phyloP scores from a whole-genome alignment of 805 yeast species.

The Maudiozyma turicensis region DNA sequence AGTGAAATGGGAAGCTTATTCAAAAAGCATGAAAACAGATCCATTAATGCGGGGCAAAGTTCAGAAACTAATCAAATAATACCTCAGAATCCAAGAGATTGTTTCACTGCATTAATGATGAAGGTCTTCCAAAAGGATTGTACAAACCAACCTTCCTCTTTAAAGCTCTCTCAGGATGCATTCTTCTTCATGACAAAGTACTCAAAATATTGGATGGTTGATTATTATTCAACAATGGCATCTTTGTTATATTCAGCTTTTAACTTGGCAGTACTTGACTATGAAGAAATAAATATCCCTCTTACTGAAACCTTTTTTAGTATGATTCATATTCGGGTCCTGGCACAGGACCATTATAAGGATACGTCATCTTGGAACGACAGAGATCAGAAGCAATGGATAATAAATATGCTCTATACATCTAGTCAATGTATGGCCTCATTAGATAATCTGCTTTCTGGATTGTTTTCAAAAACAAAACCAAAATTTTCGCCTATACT shows the following conservation, averaged over 20 bases:
- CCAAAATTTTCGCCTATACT: conserved; percentile 53
- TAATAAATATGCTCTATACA: conserved; percentile 34
- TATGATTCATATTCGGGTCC: conserved; percentile 18
- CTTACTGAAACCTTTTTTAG: conserved; percentile 30
- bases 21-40: conserved; percentile 8
- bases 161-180: conserved; percentile 35
- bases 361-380: conserved; percentile 32
- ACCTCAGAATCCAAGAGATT: conserved; percentile 36
- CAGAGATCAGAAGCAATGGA: conserved; percentile 44
- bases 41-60: not conserved
- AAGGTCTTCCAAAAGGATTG: conserved; percentile 36
- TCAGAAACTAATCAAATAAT: conserved; percentile 16
- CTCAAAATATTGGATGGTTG: conserved; percentile 51
- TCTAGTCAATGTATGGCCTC: conserved; percentile 39
- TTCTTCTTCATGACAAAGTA: conserved; percentile 36
- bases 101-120: conserved; percentile 33
- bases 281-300: conserved; percentile 24
- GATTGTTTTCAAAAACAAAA: conserved; percentile 35
- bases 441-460: conserved; percentile 34
- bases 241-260: conserved; percentile 44
- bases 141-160: conserved; percentile 2
- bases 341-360: conserved; percentile 14
- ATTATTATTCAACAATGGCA: conserved; percentile 37
- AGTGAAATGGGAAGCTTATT: conserved; percentile 26
- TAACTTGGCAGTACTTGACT: conserved; percentile 28